Percentiles rank a stretch among this genome's conserved stretches.
Conservation (phyloP, 2,329 filamentous ascomycete species). For the Ophiosphaerella korrae region DNA sequence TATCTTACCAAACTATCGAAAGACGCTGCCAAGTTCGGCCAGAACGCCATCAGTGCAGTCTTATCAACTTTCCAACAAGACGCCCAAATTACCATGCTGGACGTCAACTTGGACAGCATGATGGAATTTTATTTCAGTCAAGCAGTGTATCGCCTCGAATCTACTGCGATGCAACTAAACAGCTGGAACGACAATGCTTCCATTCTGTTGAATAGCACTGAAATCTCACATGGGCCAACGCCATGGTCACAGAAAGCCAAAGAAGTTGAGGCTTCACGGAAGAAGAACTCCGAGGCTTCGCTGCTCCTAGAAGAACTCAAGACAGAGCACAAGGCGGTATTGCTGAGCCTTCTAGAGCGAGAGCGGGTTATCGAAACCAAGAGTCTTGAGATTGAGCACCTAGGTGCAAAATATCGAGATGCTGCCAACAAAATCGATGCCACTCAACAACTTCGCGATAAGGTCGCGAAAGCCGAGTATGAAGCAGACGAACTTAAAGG, state of each 20-base stretch:
- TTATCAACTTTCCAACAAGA: constrained; percentile 9
- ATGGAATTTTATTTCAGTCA: constrained; percentile 10
- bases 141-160: constrained; percentile 12
- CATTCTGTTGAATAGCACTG: constrained; percentile 51
- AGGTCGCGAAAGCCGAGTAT: constrained; percentile 17
- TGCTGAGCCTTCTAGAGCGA: constrained; percentile 68
- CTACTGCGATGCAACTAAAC: constrained; percentile 38
- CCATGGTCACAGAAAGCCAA: constrained; percentile 86
- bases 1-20: constrained; percentile 20
- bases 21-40: constrained; percentile 13
- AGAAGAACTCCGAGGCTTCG: constrained; percentile 79
- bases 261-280: constrained; percentile 82
- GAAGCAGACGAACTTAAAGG: constrained; percentile 14
- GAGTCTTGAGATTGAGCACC: constrained; percentile 81
- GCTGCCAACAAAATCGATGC: constrained; percentile 32
- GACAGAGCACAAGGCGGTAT: constrained; percentile 78
- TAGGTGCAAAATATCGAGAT: constrained; percentile 65
- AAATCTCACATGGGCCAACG: constrained; percentile 71
- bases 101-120: constrained; percentile 6
- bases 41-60: constrained; percentile 5
- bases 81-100: constrained; percentile 1
- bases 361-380: constrained; percentile 73
- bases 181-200: constrained; percentile 69
- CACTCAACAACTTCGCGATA: constrained; percentile 21
- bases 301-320: constrained; percentile 81